phyloP scores from a whole-genome alignment of 768 basidiomycete genomes.

The Tremella yokohamensis region DNA sequence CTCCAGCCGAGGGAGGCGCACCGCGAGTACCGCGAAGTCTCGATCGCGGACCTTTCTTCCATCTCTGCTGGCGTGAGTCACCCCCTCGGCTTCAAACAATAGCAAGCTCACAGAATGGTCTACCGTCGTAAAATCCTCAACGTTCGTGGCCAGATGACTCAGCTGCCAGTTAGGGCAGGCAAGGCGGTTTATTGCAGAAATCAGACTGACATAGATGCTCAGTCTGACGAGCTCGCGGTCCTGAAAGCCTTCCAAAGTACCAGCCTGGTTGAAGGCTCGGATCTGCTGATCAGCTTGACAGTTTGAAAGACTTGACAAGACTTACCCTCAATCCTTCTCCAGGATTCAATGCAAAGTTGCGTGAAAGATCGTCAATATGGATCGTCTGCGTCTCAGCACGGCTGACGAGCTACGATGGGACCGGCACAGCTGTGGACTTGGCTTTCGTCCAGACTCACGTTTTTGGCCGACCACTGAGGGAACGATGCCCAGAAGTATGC shows the following conservation, averaged over 20 bases:
- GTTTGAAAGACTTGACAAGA: not conserved
- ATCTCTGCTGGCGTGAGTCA: conserved; percentile 13
- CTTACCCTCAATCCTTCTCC: conserved; percentile 67
- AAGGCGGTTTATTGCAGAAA: too few species aligned
- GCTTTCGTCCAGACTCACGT: conserved; percentile 16
- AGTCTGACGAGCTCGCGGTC: conserved; percentile 61
- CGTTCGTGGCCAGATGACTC: conserved; percentile 58
- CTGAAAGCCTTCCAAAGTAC: conserved; percentile 59
- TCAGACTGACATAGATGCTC: conserved; percentile 24
- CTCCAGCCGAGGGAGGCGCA: too few species aligned
- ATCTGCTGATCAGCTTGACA: conserved; percentile 53
- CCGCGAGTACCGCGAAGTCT: too few species aligned
- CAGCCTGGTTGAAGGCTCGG: conserved; percentile 72
- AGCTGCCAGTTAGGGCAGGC: conserved; percentile 47
- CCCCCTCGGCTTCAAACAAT: not conserved
- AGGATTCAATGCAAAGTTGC: conserved; percentile 86
- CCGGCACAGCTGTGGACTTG: not conserved
- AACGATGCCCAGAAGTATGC: conserved; percentile 80
- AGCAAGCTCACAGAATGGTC: conserved; percentile 62
- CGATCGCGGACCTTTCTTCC: conserved; percentile 15
- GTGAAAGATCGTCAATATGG: conserved; percentile 81
- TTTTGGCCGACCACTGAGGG: conserved; percentile 61
- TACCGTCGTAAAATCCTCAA: conserved; percentile 62
- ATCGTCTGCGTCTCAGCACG: conserved; percentile 72
- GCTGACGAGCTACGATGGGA: too few species aligned